phyloP scores from a whole-genome alignment of 73 alveolate species.

The Paramecium tetraurelia region DNA sequence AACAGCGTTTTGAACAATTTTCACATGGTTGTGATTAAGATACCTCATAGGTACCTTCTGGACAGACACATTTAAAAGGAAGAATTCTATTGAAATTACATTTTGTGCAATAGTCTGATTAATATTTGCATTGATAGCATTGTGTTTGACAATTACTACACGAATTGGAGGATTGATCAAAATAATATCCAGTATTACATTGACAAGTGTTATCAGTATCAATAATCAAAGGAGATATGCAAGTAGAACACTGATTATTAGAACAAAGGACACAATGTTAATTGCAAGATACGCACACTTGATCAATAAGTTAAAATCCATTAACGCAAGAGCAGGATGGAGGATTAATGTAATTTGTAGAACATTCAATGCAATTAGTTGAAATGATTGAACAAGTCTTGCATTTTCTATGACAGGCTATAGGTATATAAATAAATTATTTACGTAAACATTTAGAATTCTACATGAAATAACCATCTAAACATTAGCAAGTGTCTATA shows the following conservation, averaged over 20 bases:
- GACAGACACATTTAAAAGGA: not conserved
- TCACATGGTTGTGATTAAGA: not conserved
- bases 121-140: not conserved
- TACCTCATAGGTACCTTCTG: not conserved
- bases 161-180: not conserved
- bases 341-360: not conserved
- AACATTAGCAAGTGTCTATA: not conserved
- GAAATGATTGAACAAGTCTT: not conserved
- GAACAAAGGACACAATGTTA: not conserved
- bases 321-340: not conserved
- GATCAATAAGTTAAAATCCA: not conserved
- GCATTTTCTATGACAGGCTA: not conserved
- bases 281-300: not conserved
- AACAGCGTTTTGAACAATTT: not conserved
- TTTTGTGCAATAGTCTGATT: not conserved
- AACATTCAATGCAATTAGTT: not conserved
- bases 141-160: not conserved
- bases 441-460: not conserved
- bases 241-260: not conserved
- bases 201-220: not conserved
- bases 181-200: not conserved
- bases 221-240: not conserved
- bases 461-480: not conserved
- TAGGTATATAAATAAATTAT: not conserved
- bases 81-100: not conserved